Evolutionary conservation across 441 rosid species (phyloP).

Genomic region (Syzygium syzygioides): DNA sequence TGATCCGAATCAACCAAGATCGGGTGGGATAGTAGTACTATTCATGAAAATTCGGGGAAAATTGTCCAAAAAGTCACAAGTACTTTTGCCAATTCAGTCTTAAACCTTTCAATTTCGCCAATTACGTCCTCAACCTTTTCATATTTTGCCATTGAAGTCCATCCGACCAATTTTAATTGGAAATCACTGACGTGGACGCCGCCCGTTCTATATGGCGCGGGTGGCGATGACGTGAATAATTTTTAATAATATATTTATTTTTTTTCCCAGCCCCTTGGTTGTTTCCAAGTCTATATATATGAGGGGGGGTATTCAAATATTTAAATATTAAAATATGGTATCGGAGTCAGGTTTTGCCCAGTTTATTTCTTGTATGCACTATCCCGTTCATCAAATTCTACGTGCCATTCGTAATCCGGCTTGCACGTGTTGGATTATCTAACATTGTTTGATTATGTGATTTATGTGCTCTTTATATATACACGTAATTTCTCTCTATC

Average conservation of each 20-base stretch:
- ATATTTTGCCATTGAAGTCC: too few relatives aligned
- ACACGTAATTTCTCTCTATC: not conserved
- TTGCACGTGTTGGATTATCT: not conserved
- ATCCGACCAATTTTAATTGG: too few relatives aligned
- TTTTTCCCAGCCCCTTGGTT: not conserved
- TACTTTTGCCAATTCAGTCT: too few relatives aligned
- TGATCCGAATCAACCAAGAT: not conserved
- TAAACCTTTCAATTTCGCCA: too few relatives aligned
- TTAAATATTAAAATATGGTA: rapidly evolving
- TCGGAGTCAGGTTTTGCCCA: rapidly evolving
- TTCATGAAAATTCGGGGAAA: not conserved
- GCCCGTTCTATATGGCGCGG: rapidly evolving
- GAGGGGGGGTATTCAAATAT: not conserved
- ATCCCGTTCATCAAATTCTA: not conserved
- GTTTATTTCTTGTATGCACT: rapidly evolving
- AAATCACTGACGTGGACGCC: too few relatives aligned
- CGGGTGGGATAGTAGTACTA: not conserved
- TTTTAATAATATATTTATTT: too few relatives aligned
- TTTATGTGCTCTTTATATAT: not conserved
- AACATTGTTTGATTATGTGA: not conserved
- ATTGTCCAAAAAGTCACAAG: too few relatives aligned
- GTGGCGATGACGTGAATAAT: too few relatives aligned
- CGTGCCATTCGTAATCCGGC: not conserved
- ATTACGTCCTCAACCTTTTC: too few relatives aligned
- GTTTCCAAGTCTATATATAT: not conserved